These are phyloP conservation scores for Schizochytrium sp. DNA, from an alignment of 108 stramenopile species.

Conservation along the genomic window DNA sequence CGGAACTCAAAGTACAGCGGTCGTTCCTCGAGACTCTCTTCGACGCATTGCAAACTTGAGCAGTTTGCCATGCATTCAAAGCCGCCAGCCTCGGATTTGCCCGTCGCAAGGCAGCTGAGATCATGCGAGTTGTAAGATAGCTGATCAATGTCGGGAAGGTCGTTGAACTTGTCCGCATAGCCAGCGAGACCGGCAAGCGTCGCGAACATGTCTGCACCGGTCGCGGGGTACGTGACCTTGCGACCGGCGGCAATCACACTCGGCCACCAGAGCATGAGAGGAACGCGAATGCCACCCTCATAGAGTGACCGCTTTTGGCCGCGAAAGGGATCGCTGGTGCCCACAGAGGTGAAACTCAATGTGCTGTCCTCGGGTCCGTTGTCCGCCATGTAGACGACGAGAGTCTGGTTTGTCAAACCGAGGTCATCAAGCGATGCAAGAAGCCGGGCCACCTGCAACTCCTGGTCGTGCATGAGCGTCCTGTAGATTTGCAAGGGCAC, in stretches of 20 bases:
- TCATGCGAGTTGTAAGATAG: background rate
- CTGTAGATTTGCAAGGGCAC: background rate
- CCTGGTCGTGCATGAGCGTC: background rate
- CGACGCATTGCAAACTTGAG: background rate
- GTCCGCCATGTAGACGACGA: slow-evolving; percentile 9
- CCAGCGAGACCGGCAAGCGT: background rate
- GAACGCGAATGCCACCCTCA: background rate
- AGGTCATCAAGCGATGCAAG: background rate
- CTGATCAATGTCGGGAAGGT: background rate
- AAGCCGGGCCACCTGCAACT: background rate
- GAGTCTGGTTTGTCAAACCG: background rate
- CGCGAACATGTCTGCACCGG: background rate
- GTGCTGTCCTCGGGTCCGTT: background rate
- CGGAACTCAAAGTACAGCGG: background rate
- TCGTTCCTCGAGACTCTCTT: background rate
- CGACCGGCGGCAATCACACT: background rate
- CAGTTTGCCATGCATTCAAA: background rate
- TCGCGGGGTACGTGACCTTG: background rate
- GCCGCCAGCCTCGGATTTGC: background rate
- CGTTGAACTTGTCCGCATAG: background rate
- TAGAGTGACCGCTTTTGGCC: background rate
- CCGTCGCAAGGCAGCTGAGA: background rate
- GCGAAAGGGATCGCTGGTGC: background rate
- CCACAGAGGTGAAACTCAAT: background rate
- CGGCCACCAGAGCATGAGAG: background rate